Evolutionary conservation across 2,329 filamentous ascomycete genomes (phyloP), one percentile per base, ranked within the genome.

Genomic region (Metarhizium sp.): DNA sequence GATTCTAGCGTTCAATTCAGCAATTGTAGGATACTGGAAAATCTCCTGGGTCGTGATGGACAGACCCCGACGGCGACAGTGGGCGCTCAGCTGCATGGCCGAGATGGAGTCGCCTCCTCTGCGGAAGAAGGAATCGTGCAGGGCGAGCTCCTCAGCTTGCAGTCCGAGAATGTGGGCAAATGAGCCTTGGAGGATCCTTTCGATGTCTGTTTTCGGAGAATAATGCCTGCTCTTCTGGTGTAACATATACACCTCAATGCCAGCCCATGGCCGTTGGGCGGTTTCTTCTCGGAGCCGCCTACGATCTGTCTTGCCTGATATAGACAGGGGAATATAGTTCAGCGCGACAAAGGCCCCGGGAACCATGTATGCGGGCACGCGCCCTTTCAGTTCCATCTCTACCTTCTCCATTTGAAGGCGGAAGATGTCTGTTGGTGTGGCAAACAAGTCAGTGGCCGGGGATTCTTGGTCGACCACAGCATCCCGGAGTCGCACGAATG

Each of bases 81-180:
- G 32, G 32, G 32, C 32, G 32, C 32, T 34, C 1, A 34, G 6
- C 32, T 34, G 32, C 32, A 62, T 51, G 4, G 55, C 40, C 13
- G 32, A 13, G 25, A 55, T 32, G 50, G 55, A 55, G 43, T 55
- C 50, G 8, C 54, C 54, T 14, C 54, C 54, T n/a, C 51, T 32
- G 6, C 32, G 42, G 18, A 55, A 13, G 20, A 55, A 55, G 16
- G 16, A 40, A 32, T 46, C 45, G 10, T 55, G 18, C 3, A 6
- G n/a, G 4, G 49, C 50, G 8, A 55, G 36, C 16, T 25, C 42
- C 8, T 50, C 34, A 7, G 14, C 8, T 3, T 20, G 18, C 7
- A 52, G 25, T 8, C 32, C 29, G 6, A 55, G 30, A 16, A 52
- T 25, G 3, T 52, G 18, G 8, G 40, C 42, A 14, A 14, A 48